Percentiles rank a stretch among this genome's conserved stretches.
These are phyloP conservation scores for Ampelocalamus luodianensis DNA, from an alignment of 176 grass and related monocot species.

Conservation along the genomic window DNA sequence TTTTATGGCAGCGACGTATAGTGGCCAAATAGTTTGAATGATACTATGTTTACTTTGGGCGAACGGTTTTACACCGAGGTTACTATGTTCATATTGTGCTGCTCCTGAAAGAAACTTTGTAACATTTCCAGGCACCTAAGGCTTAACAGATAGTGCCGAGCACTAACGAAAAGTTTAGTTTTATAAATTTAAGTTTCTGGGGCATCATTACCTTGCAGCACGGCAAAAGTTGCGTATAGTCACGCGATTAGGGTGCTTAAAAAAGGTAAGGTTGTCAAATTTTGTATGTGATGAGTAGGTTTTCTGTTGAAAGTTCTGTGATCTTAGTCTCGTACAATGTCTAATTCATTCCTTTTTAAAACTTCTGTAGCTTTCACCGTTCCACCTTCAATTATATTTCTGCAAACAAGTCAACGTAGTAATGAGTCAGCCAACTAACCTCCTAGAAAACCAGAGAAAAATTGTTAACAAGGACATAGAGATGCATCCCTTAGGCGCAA, in stretches of 20 bases:
- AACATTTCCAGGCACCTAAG: background rate
- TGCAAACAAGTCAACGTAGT: too few relatives aligned
- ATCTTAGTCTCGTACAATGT: too few relatives aligned
- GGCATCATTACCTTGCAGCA: background rate
- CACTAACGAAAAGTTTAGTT: conserved; percentile 7
- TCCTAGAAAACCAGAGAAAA: too few relatives aligned
- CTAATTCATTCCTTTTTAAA: too few relatives aligned
- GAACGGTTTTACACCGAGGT: conserved; percentile 17
- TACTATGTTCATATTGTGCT: conserved; percentile 4
- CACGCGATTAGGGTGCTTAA: background rate
- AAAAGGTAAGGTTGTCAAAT: too few relatives aligned
- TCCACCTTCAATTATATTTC: too few relatives aligned
- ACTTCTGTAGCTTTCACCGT: too few relatives aligned
- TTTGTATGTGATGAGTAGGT: too few relatives aligned
- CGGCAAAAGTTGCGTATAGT: background rate
- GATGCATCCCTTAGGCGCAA: too few relatives aligned
- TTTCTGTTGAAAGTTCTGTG: too few relatives aligned
- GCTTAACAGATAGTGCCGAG: background rate
- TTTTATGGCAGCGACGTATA: conserved; percentile 6
- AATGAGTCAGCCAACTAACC: too few relatives aligned
- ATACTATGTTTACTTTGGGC: conserved; percentile 16
- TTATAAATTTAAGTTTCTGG: background rate
- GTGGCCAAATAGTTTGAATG: background rate
- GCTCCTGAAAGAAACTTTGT: conserved; percentile 21
- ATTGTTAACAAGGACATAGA: too few relatives aligned